phyloP scores from a whole-genome alignment of 2,329 filamentous ascomycete genomes.

The Hymenoscyphus albidus region DNA sequence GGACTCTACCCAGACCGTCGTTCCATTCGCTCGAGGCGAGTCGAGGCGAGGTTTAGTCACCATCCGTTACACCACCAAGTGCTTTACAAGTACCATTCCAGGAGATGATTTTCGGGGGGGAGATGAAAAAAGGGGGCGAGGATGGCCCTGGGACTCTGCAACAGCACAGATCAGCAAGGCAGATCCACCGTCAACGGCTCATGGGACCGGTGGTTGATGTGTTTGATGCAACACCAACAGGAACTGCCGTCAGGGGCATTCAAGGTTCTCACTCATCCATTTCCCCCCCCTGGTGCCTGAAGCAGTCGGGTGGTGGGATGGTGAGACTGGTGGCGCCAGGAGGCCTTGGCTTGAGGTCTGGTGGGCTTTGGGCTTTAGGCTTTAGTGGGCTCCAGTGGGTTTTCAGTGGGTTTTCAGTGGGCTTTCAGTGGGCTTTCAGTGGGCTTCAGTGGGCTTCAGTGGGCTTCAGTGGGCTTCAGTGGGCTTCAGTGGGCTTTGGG shows the following conservation, averaged over 20 bases:
- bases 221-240: background rate
- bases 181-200: background rate
- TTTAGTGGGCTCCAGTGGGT: too few species aligned
- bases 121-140: background rate
- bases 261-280: background rate
- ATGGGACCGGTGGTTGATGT: background rate
- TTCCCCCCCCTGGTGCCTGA: background rate
- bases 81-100: too few species aligned
- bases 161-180: conserved; percentile 2
- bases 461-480: too few species aligned
- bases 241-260: background rate
- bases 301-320: too few species aligned
- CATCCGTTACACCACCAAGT: too few species aligned
- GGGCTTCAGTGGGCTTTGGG: too few species aligned
- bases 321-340: background rate
- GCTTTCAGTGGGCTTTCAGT: too few species aligned
- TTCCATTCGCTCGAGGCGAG: background rate
- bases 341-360: background rate
- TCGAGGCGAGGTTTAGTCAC: background rate
- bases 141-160: background rate
- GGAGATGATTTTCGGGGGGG: background rate
- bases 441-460: too few species aligned
- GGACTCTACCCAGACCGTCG: background rate
- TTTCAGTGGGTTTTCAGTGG: too few species aligned
- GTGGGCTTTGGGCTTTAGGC: background rate